These are phyloP conservation scores for Ophiostoma sp. DNA, from an alignment of 2,329 filamentous ascomycete genomes.

Conservation along the genomic window DNA sequence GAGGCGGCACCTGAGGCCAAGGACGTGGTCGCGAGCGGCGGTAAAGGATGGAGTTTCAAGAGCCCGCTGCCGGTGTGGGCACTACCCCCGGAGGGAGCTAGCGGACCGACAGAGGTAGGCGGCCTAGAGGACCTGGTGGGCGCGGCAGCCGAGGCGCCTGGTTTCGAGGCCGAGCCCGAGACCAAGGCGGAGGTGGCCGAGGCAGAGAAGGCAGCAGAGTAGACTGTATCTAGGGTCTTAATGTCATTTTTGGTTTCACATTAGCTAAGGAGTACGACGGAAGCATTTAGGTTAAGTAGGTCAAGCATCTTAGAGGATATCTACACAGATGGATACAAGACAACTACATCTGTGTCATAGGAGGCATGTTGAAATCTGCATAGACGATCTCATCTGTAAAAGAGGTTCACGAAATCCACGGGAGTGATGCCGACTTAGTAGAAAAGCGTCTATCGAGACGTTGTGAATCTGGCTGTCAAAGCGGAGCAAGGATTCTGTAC, in stretches of 20 bases:
- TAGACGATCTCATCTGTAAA: background rate
- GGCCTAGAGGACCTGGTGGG: slow-evolving; percentile 54
- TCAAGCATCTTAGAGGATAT: background rate
- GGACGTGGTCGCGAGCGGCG: background rate
- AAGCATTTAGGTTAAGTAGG: background rate
- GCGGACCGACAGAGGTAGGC: slow-evolving; percentile 65
- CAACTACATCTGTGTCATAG: no score
- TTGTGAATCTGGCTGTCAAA: background rate
- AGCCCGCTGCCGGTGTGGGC: slow-evolving; percentile 84
- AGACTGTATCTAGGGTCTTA: background rate
- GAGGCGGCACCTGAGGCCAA: slow-evolving; percentile 66
- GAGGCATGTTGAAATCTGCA: no score
- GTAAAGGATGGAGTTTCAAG: slow-evolving; percentile 66
- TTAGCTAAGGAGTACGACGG: background rate
- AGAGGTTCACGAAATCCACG: background rate
- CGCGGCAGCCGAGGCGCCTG: slow-evolving; percentile 39
- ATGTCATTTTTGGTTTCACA: background rate
- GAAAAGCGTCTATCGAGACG: background rate
- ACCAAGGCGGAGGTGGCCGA: slow-evolving; percentile 17
- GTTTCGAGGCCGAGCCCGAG: slow-evolving; percentile 2
- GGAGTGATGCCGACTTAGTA: background rate
- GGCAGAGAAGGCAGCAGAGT: background rate
- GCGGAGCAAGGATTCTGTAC: no score
- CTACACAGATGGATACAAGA: no score
- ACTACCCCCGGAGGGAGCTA: slow-evolving; percentile 65